Conservation (phyloP, 805 yeast species). For the Saturnispora sekii region DNA sequence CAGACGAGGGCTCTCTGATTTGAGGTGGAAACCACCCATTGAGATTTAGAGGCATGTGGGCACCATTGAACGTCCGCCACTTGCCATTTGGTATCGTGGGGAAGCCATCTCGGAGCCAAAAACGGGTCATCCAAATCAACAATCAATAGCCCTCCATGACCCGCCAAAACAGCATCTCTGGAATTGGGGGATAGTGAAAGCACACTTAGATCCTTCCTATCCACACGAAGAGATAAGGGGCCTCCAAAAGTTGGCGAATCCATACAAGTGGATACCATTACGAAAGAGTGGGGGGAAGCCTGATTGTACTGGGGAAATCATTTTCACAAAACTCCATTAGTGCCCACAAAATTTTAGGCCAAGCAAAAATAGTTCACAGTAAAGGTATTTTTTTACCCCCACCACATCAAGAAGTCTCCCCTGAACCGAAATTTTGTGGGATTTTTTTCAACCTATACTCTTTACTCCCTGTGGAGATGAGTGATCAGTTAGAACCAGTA, state of each 20-base stretch:
- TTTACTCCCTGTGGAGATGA: no score
- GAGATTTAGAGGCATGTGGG: constrained; percentile 74
- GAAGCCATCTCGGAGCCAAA: constrained; percentile 89
- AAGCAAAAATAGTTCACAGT: not conserved
- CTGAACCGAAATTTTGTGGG: no score
- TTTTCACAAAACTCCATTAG: no score
- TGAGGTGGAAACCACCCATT: constrained; percentile 89
- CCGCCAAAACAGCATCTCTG: constrained; percentile 88
- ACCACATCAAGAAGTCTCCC: no score
- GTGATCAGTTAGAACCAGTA: not conserved
- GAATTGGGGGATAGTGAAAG: constrained; percentile 86
- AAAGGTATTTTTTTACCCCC: not conserved
- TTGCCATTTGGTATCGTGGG: constrained; percentile 91
- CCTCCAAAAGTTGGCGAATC: constrained; percentile 63
- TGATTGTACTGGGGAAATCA: not conserved
- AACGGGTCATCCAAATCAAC: constrained; percentile 95
- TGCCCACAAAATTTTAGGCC: no score
- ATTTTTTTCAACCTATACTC: no score
- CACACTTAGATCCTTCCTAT: constrained; percentile 78
- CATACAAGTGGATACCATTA: constrained; percentile 29
- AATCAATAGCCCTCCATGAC: constrained; percentile 70
- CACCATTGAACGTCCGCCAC: constrained; percentile 99
- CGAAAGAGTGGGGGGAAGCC: constrained; percentile 12
- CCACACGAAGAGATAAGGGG: constrained; percentile 75
- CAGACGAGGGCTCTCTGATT: constrained; percentile 93